Evolutionary conservation across 202 grass and related monocot genomes (phyloP).

Genomic region (Digitaria exilis): DNA sequence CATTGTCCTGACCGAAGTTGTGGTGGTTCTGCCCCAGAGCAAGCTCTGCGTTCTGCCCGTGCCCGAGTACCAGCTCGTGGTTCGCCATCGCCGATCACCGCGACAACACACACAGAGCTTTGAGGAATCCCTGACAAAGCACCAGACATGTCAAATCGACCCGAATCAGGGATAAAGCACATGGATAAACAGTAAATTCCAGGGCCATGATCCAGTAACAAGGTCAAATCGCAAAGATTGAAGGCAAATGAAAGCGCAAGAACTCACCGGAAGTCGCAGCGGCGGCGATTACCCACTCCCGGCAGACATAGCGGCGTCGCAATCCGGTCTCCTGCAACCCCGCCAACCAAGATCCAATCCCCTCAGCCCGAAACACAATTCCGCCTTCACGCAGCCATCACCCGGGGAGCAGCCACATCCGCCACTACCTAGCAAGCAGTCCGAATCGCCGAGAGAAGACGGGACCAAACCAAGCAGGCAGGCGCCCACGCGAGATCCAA

Average conservation of each 20-base stretch:
- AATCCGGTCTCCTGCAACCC: background rate
- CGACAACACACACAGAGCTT: background rate
- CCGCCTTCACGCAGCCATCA: background rate
- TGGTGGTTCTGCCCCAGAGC: constrained; percentile 74
- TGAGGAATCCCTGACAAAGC: constrained; percentile 17
- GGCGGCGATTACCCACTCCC: background rate
- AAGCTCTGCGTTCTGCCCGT: constrained; percentile 72
- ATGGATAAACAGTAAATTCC: background rate
- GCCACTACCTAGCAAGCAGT: background rate
- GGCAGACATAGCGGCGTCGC: background rate
- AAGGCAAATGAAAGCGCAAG: no score
- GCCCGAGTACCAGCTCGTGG: constrained; percentile 87
- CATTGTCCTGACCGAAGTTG: constrained; percentile 68
- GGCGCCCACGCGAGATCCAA: constrained; percentile 20
- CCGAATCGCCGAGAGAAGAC: background rate
- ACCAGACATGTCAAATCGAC: background rate
- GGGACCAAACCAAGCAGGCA: background rate
- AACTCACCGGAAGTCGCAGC: constrained; percentile 12
- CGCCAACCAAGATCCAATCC: constrained; percentile 20
- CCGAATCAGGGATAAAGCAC: background rate
- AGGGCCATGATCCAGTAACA: no score
- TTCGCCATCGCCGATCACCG: constrained; percentile 63
- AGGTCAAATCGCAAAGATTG: no score
- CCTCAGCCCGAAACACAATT: background rate
- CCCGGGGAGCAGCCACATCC: background rate